Base-by-base conservation (phyloP, 2,329 filamentous ascomycete genomes). In the Sclerotinia subarctica region DNA sequence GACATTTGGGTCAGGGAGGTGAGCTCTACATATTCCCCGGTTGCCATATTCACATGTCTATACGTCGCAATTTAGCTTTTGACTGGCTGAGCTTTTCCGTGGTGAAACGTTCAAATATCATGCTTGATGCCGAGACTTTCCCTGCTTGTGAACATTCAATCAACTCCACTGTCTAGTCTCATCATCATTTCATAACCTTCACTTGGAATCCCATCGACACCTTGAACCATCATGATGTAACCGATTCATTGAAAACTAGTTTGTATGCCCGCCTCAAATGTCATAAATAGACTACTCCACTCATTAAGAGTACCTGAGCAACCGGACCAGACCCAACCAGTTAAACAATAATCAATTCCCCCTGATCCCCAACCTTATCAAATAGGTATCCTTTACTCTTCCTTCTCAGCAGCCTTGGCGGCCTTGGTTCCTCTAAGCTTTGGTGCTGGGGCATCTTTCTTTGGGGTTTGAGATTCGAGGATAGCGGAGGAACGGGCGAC, bases 401-500 rank as follows among this genome's bases (percentile, higher is more conserved):
- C 80, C 77, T 81, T 80, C 74, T 81, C 82, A 66, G 84, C 83
- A 73, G 89, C 90, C 85, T 91, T 90, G 83, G 86, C 86, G 77
- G 91, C 92, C 86, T 93, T 92, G 75, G 85, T 85, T 76, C 94
- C 93, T 78, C 93, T 87, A 76, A 85, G 84, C 88, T 96, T 96
- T 78, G 81, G 79, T 82, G 89, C 88, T 76, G 87, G 87, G 72
- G 83, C 82, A 71, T 90, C 85, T 89, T 96, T 96, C 82, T 90
- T 88, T 75, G 89, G 83, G 80, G 85, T 86, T 87, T 96, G 91
- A 76, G 90, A 88, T 78, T 85, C 85, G 81, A 90, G 91, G 84
- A 97, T 87, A 78, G 93, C 93, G 78, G 90, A 93, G 79, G 91
- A 93, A 78, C 95, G 92, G 82, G 93, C 85, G 78, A 98, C 89